Evolutionary conservation across 768 basidiomycete genomes (phyloP), one percentile per base, ranked within the genome.

Genomic region (Tephrocybe rancida): DNA sequence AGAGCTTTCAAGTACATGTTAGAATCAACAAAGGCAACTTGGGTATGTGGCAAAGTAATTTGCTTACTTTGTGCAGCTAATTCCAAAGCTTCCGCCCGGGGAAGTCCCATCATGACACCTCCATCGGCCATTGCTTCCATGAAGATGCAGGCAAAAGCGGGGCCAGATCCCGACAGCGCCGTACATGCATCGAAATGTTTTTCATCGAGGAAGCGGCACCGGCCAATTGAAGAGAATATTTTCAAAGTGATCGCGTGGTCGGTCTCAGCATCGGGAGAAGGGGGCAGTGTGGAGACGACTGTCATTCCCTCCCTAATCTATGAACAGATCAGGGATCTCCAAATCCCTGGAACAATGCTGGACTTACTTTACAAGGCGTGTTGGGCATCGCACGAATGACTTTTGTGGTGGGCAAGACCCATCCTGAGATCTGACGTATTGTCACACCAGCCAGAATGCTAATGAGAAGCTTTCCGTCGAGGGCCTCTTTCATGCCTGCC

Each of bases 221-320:
- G 85, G 35, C 97, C 97, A 64, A 98, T 96, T 30, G 97, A 95
- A 18, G 92, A 94, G 79, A 99, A 98, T 60, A 99, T 95, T 64
- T 92, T 90, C 52, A 92, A 77, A 63, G 97, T 87, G 61, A 95
- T 87, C 10, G 70, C 70, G 44, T 81, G 82, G 67, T 92, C 84
- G 10, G 80, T 74, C 34, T 85, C 85, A n/a, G 76, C 68, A 37
- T 80, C 68, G 18, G 72, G 61, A 29, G 79, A 78, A 2, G 73
- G 61, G 4, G 84, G 82, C 34, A 96, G 77, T 13, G 82, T 86
- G 30, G 91, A 90, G 50, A 98, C 81, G 35, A 97, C 87, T 1
- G 95, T 98, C 97, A 99, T 98, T 54, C 97, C 97, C 74, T 98
- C 96, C 19, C 97, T 88, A 66, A 99, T 98, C 97, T 99, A 49